Evolutionary conservation across 2,329 filamentous ascomycete species (phyloP).

Genomic region (Pestalotiopsis sp.): DNA sequence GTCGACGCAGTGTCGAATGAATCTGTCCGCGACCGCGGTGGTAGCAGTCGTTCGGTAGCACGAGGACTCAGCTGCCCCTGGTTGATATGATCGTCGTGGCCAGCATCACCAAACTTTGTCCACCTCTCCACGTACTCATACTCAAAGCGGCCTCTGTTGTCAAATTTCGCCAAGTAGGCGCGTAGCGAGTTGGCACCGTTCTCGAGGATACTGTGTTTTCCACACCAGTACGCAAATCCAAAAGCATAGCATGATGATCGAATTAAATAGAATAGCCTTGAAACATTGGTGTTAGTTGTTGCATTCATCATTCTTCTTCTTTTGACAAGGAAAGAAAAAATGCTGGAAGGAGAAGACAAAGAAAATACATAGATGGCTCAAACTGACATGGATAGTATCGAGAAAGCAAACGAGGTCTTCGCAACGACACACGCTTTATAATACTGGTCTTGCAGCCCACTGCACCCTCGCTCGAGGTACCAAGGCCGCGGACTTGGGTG

Average conservation of each 20-base stretch:
- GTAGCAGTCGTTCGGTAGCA: not conserved
- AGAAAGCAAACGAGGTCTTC: constrained; percentile 18
- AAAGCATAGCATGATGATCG: not conserved
- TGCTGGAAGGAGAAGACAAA: not conserved
- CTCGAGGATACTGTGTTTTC: not conserved
- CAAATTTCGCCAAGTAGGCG: not conserved
- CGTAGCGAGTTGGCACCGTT: not conserved
- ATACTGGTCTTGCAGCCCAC: constrained; percentile 8
- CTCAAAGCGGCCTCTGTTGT: not conserved
- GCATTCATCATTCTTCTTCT: not conserved
- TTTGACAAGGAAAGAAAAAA: not conserved
- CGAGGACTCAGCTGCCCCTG: not conserved
- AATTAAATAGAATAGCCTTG: not conserved
- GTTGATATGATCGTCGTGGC: not conserved
- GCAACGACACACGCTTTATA: constrained; percentile 15
- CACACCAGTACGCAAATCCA: constrained; percentile 1
- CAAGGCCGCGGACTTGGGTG: constrained; percentile 18
- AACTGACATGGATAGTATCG: constrained; percentile 20
- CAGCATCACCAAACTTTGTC: not conserved
- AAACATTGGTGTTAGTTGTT: not conserved
- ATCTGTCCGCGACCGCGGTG: not conserved
- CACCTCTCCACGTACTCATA: not conserved
- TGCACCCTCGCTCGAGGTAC: constrained; percentile 19
- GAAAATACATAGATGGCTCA: not conserved
- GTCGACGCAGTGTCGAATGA: not conserved